Evolutionary conservation across 768 basidiomycete genomes (phyloP).

Genomic region (Boletus speciosus): DNA sequence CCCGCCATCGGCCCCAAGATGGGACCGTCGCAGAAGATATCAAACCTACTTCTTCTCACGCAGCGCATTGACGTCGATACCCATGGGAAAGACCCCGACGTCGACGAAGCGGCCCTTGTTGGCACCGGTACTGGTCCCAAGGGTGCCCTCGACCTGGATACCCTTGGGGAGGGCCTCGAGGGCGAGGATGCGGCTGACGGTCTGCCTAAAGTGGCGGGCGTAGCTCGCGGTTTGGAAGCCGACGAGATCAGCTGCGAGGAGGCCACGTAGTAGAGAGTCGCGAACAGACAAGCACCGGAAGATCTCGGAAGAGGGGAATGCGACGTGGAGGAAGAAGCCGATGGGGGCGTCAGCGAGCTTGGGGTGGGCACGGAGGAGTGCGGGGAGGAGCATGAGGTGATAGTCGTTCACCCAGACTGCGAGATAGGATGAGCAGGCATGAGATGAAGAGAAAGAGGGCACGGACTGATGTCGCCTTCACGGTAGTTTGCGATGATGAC

Average conservation of each 20-base stretch:
- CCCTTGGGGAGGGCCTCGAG: constrained; percentile 83
- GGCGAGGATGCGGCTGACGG: constrained; percentile 73
- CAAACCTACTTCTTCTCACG: constrained; percentile 58
- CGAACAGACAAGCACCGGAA: constrained; percentile 87
- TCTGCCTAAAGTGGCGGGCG: constrained; percentile 82
- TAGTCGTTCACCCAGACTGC: constrained; percentile 90
- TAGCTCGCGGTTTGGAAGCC: constrained; percentile 89
- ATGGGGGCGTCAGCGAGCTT: constrained; percentile 44
- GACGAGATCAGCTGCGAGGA: constrained; percentile 91
- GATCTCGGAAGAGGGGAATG: constrained; percentile 94
- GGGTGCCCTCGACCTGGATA: constrained; percentile 52
- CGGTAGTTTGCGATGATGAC: constrained; percentile 75
- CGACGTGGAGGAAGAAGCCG: constrained; percentile 95
- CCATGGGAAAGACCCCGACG: constrained; percentile 87
- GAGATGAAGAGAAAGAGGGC: background rate
- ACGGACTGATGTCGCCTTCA: constrained; percentile 79
- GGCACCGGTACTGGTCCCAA: constrained; percentile 1
- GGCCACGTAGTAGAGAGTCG: constrained; percentile 72
- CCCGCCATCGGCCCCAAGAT: background rate
- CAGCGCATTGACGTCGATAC: constrained; percentile 73
- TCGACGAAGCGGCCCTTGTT: constrained; percentile 64
- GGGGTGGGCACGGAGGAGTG: constrained; percentile 67
- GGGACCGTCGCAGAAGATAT: constrained; percentile 4
- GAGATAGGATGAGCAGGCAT: constrained; percentile 1
- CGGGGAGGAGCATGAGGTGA: constrained; percentile 90